Conservation (phyloP, 1,284 basidiomycete species). For the Neonothopanus nambi region DNA sequence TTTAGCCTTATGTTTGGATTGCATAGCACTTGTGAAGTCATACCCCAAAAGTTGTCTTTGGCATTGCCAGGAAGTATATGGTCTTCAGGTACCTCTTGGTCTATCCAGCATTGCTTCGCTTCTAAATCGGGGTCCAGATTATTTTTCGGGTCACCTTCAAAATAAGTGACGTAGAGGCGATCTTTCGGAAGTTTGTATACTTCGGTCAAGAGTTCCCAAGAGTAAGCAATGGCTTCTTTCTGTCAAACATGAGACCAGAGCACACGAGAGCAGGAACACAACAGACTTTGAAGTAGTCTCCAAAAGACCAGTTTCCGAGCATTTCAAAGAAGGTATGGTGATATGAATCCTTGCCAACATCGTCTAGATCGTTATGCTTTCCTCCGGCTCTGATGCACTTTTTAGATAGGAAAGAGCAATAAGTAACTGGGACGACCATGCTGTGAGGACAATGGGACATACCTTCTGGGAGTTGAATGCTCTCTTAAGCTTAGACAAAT, state of each 20-base stretch:
- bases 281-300: conserved; percentile 95
- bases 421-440: neutral
- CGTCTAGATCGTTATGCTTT: conserved; percentile 98
- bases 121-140: conserved; percentile 91
- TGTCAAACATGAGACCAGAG: conserved; percentile 31
- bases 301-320: conserved; percentile 99
- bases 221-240: conserved; percentile 91
- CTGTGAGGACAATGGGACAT: neutral
- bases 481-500: conserved; percentile 86
- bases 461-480: conserved; percentile 91
- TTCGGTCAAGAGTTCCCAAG: conserved; percentile 92
- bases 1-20: neutral
- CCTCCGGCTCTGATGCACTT: conserved; percentile 96
- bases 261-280: conserved; percentile 1
- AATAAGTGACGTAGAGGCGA: conserved; percentile 96
- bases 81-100: conserved; percentile 84
- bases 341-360: conserved; percentile 97
- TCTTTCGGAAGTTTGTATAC: conserved; percentile 90
- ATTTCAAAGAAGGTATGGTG: conserved; percentile 99
- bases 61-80: conserved; percentile 94
- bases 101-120: conserved; percentile 84
- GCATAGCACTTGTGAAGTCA: conserved; percentile 24
- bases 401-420: neutral
- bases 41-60: conserved; percentile 99
- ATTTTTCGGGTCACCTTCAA: conserved; percentile 88